phyloP scores from a whole-genome alignment of 139 green algal species.

The Picochlorum sp. region DNA sequence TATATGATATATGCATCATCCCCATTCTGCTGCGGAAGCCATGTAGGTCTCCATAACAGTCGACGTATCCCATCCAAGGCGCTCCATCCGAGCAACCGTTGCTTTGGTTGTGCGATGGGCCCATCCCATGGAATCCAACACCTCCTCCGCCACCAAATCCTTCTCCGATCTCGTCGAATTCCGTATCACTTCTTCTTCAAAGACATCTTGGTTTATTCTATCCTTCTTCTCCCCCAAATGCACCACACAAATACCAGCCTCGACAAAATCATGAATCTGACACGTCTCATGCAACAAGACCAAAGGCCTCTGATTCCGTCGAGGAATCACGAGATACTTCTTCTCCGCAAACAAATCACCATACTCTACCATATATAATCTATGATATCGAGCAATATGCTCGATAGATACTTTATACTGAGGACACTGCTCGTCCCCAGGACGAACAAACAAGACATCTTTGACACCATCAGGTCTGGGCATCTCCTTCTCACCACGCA shows the following conservation, averaged over 20 bases:
- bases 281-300: background rate
- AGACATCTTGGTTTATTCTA: too few relatives aligned
- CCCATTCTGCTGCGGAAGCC: too few relatives aligned
- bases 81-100: too few relatives aligned
- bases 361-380: background rate
- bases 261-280: background rate
- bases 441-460: background rate
- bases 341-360: background rate
- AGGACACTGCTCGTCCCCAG: background rate
- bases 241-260: background rate
- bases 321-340: slow-evolving; percentile 1
- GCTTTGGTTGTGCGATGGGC: too few relatives aligned
- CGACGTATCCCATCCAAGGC: too few relatives aligned
- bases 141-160: too few relatives aligned
- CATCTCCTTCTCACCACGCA: background rate
- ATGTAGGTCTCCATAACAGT: too few relatives aligned
- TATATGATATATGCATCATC: background rate
- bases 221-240: background rate
- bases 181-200: too few relatives aligned
- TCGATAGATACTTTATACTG: background rate
- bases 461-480: background rate
- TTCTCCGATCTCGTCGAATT: too few relatives aligned
- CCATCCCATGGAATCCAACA: too few relatives aligned
- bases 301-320: background rate
- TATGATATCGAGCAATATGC: background rate